A percentile compares a stretch with the other conserved stretches of the same genome.
phyloP scores from a whole-genome alignment of 1,139 yeast genomes.

The Taphrina wiesneri region DNA sequence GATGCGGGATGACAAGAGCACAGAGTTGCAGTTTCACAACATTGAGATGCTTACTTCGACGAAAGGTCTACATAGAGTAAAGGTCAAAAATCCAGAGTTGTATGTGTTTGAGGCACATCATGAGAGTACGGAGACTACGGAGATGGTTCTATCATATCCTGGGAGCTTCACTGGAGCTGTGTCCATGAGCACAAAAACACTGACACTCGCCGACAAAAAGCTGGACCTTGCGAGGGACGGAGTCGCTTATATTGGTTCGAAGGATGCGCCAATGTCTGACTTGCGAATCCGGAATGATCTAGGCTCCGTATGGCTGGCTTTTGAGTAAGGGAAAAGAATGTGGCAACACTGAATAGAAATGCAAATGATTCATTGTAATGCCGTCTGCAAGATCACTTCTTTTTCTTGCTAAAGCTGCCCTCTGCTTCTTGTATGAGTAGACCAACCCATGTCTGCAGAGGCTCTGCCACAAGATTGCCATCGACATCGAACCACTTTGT shows the following conservation, averaged over 20 bases:
- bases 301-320: constrained; percentile 3
- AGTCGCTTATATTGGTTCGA: neutral
- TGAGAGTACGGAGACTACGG: constrained; percentile 8
- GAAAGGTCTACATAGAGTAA: neutral
- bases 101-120: constrained; percentile 1
- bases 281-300: constrained; percentile 7
- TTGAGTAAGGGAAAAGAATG: neutral
- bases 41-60: constrained; percentile 1
- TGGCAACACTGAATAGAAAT: neutral
- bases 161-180: constrained; percentile 7
- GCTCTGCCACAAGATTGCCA: constrained; percentile 37
- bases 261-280: constrained; percentile 11
- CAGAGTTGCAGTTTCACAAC: neutral
- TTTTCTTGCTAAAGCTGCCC: constrained; percentile 2
- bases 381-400: neutral
- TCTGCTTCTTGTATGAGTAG: constrained; percentile 19
- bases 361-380: neutral
- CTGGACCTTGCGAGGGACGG: neutral
- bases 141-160: neutral
- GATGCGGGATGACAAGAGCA: constrained; percentile 8
- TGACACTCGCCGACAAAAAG: neutral
- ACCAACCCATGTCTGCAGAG: constrained; percentile 35
- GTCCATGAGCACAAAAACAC: neutral
- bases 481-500: constrained; percentile 38
- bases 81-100: constrained; percentile 8